Conservation (phyloP, 345 rosid genomes). For the Gossypium arboreum region DNA sequence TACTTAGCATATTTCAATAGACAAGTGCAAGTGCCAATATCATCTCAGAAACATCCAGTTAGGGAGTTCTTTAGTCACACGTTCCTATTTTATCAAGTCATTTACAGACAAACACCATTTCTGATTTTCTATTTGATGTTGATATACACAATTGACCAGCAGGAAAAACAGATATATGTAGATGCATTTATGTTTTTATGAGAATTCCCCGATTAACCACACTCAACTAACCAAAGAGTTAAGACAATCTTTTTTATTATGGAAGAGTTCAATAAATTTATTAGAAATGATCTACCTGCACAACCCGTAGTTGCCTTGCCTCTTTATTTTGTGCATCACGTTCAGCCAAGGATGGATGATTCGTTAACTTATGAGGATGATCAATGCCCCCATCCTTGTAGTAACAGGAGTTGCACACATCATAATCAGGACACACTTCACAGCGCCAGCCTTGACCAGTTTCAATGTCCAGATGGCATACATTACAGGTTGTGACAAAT, state of each 20-base stretch:
- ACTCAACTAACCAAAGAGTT: neutral
- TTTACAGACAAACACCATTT: neutral
- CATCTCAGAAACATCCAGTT: neutral
- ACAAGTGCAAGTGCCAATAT: neutral
- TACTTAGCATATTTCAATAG: neutral
- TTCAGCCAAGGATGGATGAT: constrained; percentile 81
- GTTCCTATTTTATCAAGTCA: neutral
- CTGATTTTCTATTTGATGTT: neutral
- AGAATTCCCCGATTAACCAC: neutral
- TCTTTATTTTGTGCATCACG: constrained; percentile 97
- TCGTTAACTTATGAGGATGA: constrained; percentile 96
- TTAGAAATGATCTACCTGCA: constrained; percentile 46
- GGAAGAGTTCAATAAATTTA: neutral
- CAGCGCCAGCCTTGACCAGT: constrained; percentile 99
- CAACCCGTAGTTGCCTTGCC: constrained; percentile 84
- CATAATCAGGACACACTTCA: constrained; percentile 94
- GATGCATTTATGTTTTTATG: neutral
- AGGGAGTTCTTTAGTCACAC: neutral
- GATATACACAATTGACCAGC: neutral
- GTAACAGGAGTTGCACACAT: constrained; percentile 87
- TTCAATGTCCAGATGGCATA: constrained; percentile 88
- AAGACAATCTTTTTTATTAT: neutral
- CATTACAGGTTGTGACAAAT: constrained; percentile 85
- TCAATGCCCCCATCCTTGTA: constrained; percentile 71
- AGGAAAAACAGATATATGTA: neutral